Evolutionary conservation across 2,329 filamentous ascomycete genomes (phyloP).

Genomic region (Aspergillus neotritici): DNA sequence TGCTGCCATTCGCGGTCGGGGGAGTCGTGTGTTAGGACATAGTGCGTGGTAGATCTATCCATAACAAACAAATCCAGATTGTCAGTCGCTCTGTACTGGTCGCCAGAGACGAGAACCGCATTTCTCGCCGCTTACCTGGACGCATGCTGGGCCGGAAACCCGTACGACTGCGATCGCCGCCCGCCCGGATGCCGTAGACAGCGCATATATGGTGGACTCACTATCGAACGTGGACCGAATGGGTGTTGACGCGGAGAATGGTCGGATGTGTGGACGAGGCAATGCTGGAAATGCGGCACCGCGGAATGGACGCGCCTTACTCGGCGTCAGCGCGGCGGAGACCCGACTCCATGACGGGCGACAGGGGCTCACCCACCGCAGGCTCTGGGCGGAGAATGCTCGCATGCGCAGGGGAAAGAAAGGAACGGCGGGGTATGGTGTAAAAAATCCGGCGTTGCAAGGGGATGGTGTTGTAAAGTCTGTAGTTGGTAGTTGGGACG

Average conservation of each 20-base stretch:
- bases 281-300: slow-evolving; percentile 7
- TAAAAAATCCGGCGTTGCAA: not conserved
- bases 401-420: slow-evolving; percentile 26
- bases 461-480: not conserved
- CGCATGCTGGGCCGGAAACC: slow-evolving; percentile 72
- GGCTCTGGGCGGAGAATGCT: slow-evolving; percentile 14
- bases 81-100: not conserved
- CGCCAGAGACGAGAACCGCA: not conserved
- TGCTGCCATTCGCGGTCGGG: slow-evolving; percentile 59
- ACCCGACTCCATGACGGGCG: slow-evolving; percentile 19
- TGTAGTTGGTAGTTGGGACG: too few species aligned
- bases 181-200: slow-evolving; percentile 78
- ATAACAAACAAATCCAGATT: not conserved
- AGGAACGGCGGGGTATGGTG: not conserved
- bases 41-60: slow-evolving; percentile 60
- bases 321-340: slow-evolving; percentile 2
- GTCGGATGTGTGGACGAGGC: slow-evolving; percentile 9
- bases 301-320: slow-evolving; percentile 10
- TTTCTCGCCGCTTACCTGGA: slow-evolving; percentile 48
- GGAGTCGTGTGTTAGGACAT: slow-evolving; percentile 51
- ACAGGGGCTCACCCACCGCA: slow-evolving; percentile 23
- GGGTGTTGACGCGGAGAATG: slow-evolving; percentile 19
- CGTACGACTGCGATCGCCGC: slow-evolving; percentile 89
- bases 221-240: slow-evolving; percentile 19
- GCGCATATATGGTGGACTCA: slow-evolving; percentile 73